Evolutionary conservation across 495 filamentous ascomycete genomes (phyloP), one percentile per base, ranked within the genome.

Genomic region (Aspergillus wentii): DNA sequence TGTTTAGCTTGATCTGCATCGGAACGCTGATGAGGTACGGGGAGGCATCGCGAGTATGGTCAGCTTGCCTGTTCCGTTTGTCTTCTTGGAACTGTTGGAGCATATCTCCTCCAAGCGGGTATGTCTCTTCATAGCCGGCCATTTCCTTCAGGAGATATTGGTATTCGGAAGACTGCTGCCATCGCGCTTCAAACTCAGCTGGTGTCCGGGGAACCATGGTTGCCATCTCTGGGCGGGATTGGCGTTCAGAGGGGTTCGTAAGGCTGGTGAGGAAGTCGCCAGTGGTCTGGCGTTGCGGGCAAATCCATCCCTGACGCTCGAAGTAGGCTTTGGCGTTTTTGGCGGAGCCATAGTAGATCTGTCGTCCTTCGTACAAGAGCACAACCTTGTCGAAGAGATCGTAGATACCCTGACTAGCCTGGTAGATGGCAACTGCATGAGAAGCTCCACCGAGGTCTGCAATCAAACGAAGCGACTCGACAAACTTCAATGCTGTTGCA

Each of bases 391-490:
- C 78, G 38, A 81, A 80, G 10, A 59, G 25, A 17, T 67, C 51
- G 57, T 90, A 94, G 38, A 92, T 92, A 47, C 74, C 82, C 58
- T 94, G 85, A 22, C 77, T 82, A 0, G 86, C 86, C 54, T 91
- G 86, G 47, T 89, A 91, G 5, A 87, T 69, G 3, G 83, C 85
- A 8, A 88, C 83, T 28, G 85, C 83, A 4, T 82, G 85, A 18
- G 78, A 77, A 0, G 75, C 83, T 49, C 82, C 71, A 61, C 83
- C 78, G 23, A 87, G 66, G 48, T 86, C 77, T 6, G 84, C 83
- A 48, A 82, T 69, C 23, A 87, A 66, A 1, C 83, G 75, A 28
- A 90, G 68, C 1, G 80, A 78, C 49, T 85, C 80, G 42, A 74
- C 64, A 29, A 66, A 67, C 31, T 88, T 82, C 33, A 92, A 69